Base-by-base conservation (phyloP, 345 rosid genomes). In the Anastatica hierochuntica region DNA sequence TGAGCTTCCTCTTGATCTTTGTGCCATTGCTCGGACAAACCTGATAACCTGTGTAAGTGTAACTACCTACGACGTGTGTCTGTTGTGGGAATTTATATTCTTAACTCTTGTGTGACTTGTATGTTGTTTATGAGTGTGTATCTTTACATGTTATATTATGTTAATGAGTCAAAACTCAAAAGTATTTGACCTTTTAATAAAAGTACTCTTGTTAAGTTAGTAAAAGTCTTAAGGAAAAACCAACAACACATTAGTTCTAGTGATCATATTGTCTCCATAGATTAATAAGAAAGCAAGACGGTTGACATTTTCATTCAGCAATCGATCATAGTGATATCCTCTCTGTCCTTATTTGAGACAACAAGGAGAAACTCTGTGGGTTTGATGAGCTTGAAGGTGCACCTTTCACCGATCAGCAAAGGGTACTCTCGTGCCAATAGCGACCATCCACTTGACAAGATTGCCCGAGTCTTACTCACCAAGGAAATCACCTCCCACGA, bases 371-470 rank as follows among this genome's bases (percentile, higher is more conserved):
- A 43, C 42, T 58, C 59, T 0, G 14, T 18, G 7, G 64, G 54
- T 19, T 66, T 30, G 11, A 51, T 35, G 48, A 66, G 64, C 64
- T 43, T 43, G 16, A 58, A 36, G 9, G 42, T 65, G 51, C 51
- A 51, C 7, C 0, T 21, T 34, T 57, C 64, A 49, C 53, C 58
- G 0, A 65, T 1, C 19, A 3, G 2, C 7, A 65, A 26, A 36
- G 70, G 64, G 4, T 6, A 51, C 33, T 59, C 56, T 24, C 62
- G 9, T 3, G 66, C 71, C 55, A 67, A 0, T 40, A 19, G 12
- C 2, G 39, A 8, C 56, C 60, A 67, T 39, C 71, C 66, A 3
- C 39, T 5, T 11, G 71, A 60, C 44, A 67, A 53, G 21, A 39
- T 48, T 24, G 45, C 4, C 3, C 61, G 15, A 37, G 2, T 16